Base-by-base conservation (phyloP, 495 filamentous ascomycete species). In the Xylaria nigripes region DNA sequence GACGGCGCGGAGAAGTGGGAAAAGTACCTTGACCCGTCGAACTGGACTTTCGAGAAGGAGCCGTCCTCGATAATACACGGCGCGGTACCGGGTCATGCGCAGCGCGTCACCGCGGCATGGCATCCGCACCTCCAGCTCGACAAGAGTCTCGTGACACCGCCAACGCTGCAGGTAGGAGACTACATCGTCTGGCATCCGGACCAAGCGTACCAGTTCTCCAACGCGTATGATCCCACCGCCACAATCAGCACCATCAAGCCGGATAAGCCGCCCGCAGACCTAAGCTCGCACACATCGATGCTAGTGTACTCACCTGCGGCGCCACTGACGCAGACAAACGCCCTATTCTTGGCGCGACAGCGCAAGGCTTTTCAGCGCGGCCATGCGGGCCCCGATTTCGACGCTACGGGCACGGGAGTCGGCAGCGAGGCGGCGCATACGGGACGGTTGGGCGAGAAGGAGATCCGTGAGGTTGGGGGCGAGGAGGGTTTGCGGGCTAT, bases 171-270 rank as follows among this genome's bases (percentile, higher is more conserved):
- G 30, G 90, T 88, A 0, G 90, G 90, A 44, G 90, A 96, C 69
- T 95, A 87, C 70, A 89, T 96, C 10, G 79, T 86, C 49, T 96
- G 90, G 91, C 91, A 96, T 69, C 91, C 88, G 51, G 90, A 95
- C 55, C 81, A 69, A 48, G 68, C 69, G 13, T 76, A 76, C 59
- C 71, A 72, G 56, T 72, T 76, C 67, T 71, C 72, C 43, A 68
- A 68, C 51, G 70, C 69, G 58, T 68, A 71, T 57, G 68, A 70
- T 63, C 60, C 58, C 63, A 53, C 36, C 64, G 61, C 52, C 68
- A 69, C 49, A 62, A 68, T 0, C 68, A 69, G 3, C 66, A 50
- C 1, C 36, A 16, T 6, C 10, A 41, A 48, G 10, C 66, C 65
- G 2, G 45, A 54, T 16, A 38, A 36, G 13, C 34, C 50, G 10